Conservation (phyloP, 768 basidiomycete genomes). For the Amanita pseudoporphyria region DNA sequence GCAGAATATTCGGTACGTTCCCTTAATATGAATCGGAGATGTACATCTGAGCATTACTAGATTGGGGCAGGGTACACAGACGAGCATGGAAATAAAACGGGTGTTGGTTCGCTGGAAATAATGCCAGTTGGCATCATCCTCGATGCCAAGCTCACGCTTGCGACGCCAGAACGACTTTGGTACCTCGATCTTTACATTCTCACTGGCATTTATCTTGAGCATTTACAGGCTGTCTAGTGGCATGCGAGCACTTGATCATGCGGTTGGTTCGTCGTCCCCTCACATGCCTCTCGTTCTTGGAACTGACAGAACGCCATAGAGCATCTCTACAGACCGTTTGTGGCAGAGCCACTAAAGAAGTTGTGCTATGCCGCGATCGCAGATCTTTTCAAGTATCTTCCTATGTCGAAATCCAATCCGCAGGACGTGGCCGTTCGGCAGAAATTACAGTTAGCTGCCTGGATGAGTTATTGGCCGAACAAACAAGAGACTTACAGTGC, state of each 20-base stretch:
- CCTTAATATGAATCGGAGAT: not conserved
- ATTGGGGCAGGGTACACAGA: conserved; percentile 62
- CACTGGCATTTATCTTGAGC: not conserved
- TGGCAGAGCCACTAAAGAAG: conserved; percentile 50
- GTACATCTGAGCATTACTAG: conserved; percentile 21
- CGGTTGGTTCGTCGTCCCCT: conserved; percentile 41
- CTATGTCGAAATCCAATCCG: conserved; percentile 51
- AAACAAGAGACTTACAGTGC: conserved; percentile 49
- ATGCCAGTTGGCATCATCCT: conserved; percentile 68
- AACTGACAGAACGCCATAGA: conserved; percentile 27
- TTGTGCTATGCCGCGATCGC: conserved; percentile 58
- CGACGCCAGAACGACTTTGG: conserved; percentile 72
- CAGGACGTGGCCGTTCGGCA: conserved; percentile 49
- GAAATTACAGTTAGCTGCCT: conserved; percentile 62
- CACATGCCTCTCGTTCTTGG: not conserved
- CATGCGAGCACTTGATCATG: conserved; percentile 70
- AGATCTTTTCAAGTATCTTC: conserved; percentile 69
- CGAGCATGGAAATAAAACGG: conserved; percentile 57
- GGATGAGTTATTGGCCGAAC: conserved; percentile 74
- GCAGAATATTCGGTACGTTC: conserved; percentile 58
- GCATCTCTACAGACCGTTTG: conserved; percentile 46
- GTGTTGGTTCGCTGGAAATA: conserved; percentile 44
- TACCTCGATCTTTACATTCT: conserved; percentile 17
- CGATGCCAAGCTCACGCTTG: conserved; percentile 64
- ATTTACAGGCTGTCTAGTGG: conserved; percentile 65